Percentiles rank a stretch among this genome's conserved stretches.
Conservation (phyloP, 805 yeast genomes). For the Scheffersomyces amazonensis region DNA sequence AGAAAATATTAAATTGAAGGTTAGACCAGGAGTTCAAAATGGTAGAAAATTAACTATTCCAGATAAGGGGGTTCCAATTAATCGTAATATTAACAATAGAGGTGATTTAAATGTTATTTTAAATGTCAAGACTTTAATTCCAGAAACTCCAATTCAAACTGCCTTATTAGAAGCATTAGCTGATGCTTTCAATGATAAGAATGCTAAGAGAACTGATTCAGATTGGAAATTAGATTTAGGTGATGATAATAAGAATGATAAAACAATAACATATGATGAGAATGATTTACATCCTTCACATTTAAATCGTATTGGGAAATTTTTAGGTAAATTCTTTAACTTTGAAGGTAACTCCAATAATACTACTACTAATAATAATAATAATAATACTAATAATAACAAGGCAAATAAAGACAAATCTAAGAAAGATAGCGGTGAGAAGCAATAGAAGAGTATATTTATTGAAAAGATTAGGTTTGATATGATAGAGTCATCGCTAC, state of each 20-base stretch:
- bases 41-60: constrained; percentile 75
- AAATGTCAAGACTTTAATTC: constrained; percentile 67
- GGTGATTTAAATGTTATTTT: constrained; percentile 81
- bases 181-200: constrained; percentile 77
- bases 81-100: constrained; percentile 48
- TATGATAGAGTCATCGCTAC: no score
- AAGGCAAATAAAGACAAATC: no score
- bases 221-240: constrained; percentile 32
- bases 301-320: constrained; percentile 54
- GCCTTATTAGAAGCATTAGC: constrained; percentile 93
- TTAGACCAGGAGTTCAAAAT: constrained; percentile 80
- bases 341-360: constrained; percentile 18
- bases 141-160: constrained; percentile 79
- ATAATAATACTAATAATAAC: not conserved
- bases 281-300: constrained; percentile 47
- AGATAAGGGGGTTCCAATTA: constrained; percentile 81
- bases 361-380: constrained; percentile 2
- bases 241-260: constrained; percentile 19
- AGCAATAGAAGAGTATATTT: not conserved
- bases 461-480: no score
- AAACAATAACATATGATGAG: constrained; percentile 25
- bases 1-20: constrained; percentile 66
- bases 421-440: not conserved
- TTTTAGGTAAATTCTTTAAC: constrained; percentile 58
- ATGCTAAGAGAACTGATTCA: constrained; percentile 67